These are phyloP conservation scores for Aureobasidium sp. DNA, from an alignment of 2,329 filamentous ascomycete species.

Conservation along the genomic window DNA sequence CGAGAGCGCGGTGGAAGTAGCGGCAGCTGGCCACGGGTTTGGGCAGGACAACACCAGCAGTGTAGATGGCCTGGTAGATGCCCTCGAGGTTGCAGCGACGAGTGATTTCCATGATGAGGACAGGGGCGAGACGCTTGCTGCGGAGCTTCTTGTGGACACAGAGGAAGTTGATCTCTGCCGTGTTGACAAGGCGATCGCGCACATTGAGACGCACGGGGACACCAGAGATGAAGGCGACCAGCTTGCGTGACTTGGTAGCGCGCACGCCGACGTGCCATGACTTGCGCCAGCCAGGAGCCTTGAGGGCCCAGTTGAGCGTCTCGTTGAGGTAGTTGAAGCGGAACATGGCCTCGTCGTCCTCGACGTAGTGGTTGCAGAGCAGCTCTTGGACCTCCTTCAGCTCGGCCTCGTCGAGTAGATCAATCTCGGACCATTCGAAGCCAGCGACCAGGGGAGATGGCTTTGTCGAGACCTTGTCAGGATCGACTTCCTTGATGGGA, in stretches of 20 bases:
- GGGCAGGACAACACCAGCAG: conserved; percentile 82
- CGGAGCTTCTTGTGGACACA: conserved; percentile 98
- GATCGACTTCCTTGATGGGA: conserved; percentile 71
- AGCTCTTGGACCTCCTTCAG: conserved; percentile 88
- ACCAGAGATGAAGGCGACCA: conserved; percentile 93
- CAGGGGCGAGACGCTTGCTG: conserved; percentile 81
- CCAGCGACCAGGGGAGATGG: conserved; percentile 69
- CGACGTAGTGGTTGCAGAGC: conserved; percentile 89
- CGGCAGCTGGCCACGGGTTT: conserved; percentile 88
- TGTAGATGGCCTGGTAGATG: conserved; percentile 94
- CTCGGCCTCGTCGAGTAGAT: conserved; percentile 64
- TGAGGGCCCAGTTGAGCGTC: conserved; percentile 90
- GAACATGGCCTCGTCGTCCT: conserved; percentile 95
- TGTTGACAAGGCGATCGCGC: conserved; percentile 64
- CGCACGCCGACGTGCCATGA: conserved; percentile 95
- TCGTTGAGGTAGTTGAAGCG: conserved; percentile 90
- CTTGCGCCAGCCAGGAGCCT: conserved; percentile 88
- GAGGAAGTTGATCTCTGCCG: conserved; percentile 95
- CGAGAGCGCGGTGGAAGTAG: conserved; percentile 88
- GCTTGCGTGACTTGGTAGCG: conserved; percentile 70
- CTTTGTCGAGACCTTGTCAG: conserved; percentile 71
- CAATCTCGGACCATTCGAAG: conserved; percentile 92
- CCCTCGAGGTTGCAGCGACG: conserved; percentile 79
- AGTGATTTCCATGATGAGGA: conserved; percentile 97
- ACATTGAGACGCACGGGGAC: conserved; percentile 80